These are phyloP conservation scores for Sporothrix dimorphospora DNA, from an alignment of 2,329 filamentous ascomycete species.

Conservation along the genomic window DNA sequence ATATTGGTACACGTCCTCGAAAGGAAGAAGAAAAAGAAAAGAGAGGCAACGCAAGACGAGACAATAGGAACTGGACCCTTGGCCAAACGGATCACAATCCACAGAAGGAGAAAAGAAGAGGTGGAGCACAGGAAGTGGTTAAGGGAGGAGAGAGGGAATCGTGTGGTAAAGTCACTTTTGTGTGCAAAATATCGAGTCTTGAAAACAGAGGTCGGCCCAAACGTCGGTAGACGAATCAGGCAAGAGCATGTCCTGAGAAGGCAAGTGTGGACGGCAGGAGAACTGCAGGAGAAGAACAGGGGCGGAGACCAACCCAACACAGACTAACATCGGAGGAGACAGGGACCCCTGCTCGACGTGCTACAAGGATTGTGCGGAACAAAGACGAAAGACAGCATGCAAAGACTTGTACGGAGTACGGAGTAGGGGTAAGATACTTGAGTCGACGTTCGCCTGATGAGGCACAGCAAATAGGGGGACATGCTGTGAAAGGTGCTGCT, in stretches of 20 bases:
- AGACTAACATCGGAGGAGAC: not conserved
- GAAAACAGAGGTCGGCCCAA: not conserved
- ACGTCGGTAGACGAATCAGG: conserved; percentile 13
- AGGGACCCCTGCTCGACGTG: not conserved
- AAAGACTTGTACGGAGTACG: not conserved
- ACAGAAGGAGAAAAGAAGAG: conserved; percentile 4
- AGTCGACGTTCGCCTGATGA: too few relatives aligned
- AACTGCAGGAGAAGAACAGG: not conserved
- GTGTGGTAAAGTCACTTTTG: too few relatives aligned
- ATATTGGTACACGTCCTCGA: not conserved
- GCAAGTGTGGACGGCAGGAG: not conserved
- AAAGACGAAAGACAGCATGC: not conserved
- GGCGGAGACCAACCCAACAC: not conserved
- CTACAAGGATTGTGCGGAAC: not conserved
- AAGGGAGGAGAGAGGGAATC: not conserved
- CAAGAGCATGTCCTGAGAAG: not conserved
- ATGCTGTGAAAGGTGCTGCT: not conserved
- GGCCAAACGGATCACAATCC: not conserved
- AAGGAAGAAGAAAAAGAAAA: not conserved
- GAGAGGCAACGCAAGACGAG: not conserved
- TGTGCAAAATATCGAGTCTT: too few relatives aligned
- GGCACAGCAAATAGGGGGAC: not conserved
- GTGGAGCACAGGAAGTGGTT: not conserved
- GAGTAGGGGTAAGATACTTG: too few relatives aligned
- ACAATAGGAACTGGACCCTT: not conserved